phyloP scores from a whole-genome alignment of 805 yeast species.

The Sungouiella thailandica region DNA sequence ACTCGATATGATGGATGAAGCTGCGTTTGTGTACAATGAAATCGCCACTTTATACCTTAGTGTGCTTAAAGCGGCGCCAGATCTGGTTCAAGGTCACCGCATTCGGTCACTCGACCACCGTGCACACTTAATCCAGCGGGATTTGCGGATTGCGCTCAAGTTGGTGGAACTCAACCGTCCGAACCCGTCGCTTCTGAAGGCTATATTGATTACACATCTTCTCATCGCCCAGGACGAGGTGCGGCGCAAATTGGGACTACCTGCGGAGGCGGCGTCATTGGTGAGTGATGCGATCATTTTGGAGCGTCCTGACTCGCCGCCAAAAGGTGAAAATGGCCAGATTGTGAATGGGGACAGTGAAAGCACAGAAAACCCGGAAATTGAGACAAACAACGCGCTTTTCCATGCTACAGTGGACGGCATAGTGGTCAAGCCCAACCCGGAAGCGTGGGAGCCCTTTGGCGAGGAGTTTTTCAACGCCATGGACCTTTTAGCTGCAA shows the following conservation, averaged over 20 bases:
- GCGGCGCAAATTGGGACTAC: constrained; percentile 31
- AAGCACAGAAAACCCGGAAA: constrained; percentile 1
- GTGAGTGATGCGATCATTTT: constrained; percentile 2
- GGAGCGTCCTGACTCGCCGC: no score
- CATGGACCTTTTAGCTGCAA: constrained; percentile 69
- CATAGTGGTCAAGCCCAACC: constrained; percentile 27
- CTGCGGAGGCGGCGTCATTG: constrained; percentile 1
- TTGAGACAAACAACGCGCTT: no score
- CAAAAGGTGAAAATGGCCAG: neutral
- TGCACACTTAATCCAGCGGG: constrained; percentile 63
- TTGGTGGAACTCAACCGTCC: constrained; percentile 50
- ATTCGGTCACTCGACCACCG: constrained; percentile 29
- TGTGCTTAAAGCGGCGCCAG: constrained; percentile 38
- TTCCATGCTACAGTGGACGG: no score
- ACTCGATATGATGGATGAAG: constrained; percentile 56
- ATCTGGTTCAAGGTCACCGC: constrained; percentile 20
- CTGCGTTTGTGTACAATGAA: constrained; percentile 63
- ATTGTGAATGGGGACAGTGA: neutral
- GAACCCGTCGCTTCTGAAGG: constrained; percentile 47
- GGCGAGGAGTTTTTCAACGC: constrained; percentile 74
- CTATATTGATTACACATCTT: constrained; percentile 58
- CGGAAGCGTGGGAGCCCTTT: constrained; percentile 66
- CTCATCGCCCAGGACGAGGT: constrained; percentile 65
- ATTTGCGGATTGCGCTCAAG: constrained; percentile 63
- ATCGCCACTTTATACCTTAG: constrained; percentile 55